These are phyloP conservation scores for Lavandula angustifolia DNA, from an alignment of 257 asterid species.

Conservation along the genomic window DNA sequence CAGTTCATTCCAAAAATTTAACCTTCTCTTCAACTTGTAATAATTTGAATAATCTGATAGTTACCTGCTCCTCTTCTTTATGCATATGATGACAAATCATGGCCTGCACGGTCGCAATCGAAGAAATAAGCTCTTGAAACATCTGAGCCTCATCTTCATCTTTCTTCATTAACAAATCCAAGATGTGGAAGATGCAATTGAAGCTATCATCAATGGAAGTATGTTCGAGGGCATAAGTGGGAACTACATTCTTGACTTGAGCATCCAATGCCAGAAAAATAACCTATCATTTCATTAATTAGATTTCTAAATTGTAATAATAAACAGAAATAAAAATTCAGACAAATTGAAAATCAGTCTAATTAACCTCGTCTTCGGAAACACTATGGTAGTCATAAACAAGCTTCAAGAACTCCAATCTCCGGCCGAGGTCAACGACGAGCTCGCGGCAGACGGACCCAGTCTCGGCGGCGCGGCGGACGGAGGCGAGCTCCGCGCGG, in stretches of 20 bases:
- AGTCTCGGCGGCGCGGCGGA: constrained; percentile 47
- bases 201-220: constrained; percentile 58
- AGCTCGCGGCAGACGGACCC: constrained; percentile 35
- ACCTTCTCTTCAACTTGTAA: too few relatives aligned
- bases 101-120: constrained; percentile 55
- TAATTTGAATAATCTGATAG: constrained; percentile 11
- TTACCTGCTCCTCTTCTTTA: constrained; percentile 90
- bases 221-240: constrained; percentile 69
- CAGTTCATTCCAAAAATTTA: too few relatives aligned
- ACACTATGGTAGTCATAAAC: constrained; percentile 68
- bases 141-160: constrained; percentile 42
- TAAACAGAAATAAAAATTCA: too few relatives aligned
- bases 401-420: constrained; percentile 71
- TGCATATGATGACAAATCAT: constrained; percentile 76
- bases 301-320: constrained; percentile 28
- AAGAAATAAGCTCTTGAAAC: constrained; percentile 62
- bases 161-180: constrained; percentile 54
- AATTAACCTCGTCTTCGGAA: constrained; percentile 87
- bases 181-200: constrained; percentile 46
- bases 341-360: constrained; percentile 11
- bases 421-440: constrained; percentile 48
- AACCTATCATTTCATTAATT: constrained; percentile 54
- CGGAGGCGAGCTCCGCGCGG: constrained; percentile 57
- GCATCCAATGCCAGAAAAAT: constrained; percentile 77
- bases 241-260: constrained; percentile 64